Evolutionary conservation across 2,329 filamentous ascomycete genomes (phyloP).

Genomic region (Paraphaeosphaeria minitans): DNA sequence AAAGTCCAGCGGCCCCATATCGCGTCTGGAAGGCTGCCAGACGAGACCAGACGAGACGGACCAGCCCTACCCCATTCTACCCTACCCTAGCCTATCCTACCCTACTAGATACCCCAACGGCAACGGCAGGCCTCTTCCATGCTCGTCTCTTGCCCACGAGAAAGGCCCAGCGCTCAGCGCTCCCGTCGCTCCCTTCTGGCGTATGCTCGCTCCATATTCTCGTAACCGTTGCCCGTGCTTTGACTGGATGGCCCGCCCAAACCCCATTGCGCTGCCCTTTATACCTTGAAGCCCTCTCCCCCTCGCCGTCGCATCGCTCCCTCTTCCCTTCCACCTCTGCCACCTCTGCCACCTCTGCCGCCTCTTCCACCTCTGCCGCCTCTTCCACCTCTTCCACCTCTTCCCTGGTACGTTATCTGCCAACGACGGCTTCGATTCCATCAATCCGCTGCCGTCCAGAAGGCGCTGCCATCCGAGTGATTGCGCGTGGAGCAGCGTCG

Average conservation of each 20-base stretch:
- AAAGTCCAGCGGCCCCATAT: background rate
- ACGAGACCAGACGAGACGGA: no score
- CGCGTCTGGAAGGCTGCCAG: background rate
- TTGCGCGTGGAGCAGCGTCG: slow-evolving; percentile 28
- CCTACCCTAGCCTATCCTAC: no score
- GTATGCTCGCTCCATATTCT: slow-evolving; percentile 33
- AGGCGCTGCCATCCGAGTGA: slow-evolving; percentile 37
- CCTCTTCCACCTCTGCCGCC: no score
- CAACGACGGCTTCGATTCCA: slow-evolving; percentile 26
- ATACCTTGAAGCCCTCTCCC: slow-evolving; percentile 39
- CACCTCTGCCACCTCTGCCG: no score
- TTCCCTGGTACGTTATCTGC: slow-evolving; percentile 22
- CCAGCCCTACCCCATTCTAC: slow-evolving; percentile 5
- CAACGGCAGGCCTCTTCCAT: slow-evolving; percentile 5
- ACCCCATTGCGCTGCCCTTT: slow-evolving; percentile 34
- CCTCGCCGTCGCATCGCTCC: slow-evolving; percentile 29
- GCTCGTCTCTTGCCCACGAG: background rate
- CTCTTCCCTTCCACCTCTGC: no score
- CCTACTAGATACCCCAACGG: no score
- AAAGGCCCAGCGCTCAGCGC: slow-evolving; percentile 10
- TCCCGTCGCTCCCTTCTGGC: slow-evolving; percentile 12
- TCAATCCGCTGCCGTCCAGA: slow-evolving; percentile 27
- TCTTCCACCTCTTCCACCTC: no score
- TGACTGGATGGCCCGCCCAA: slow-evolving; percentile 33
- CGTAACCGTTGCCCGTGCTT: slow-evolving; percentile 36